These are phyloP conservation scores for Sodiomyces alkalinus DNA, from an alignment of 2,329 filamentous ascomycete genomes.

Conservation along the genomic window DNA sequence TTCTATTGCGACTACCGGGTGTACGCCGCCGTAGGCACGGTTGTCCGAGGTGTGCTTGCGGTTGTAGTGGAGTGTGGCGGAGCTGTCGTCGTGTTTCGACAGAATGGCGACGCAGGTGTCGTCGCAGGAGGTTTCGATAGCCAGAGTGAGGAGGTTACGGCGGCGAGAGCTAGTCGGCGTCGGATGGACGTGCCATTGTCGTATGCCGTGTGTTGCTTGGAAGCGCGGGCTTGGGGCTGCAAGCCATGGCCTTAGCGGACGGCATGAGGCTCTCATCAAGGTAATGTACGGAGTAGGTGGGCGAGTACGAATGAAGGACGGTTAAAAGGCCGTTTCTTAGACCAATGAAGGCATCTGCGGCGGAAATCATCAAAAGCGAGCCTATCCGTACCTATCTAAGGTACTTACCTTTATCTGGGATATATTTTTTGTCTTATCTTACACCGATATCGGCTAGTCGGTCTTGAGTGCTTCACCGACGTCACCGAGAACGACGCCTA, in stretches of 20 bases:
- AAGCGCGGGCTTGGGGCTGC: not conserved
- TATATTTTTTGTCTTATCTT: no score
- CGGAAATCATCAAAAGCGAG: no score
- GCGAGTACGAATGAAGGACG: not conserved
- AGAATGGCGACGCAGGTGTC: conserved; percentile 83
- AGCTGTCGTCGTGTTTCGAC: conserved; percentile 29
- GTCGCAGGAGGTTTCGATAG: conserved; percentile 79
- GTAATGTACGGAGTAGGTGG: not conserved
- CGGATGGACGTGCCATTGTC: not conserved
- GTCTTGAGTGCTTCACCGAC: no score
- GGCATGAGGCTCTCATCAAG: not conserved
- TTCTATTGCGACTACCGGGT: conserved; percentile 59
- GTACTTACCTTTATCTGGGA: no score
- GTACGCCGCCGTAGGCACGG: conserved; percentile 58
- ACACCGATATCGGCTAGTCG: no score
- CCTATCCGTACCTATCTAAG: no score
- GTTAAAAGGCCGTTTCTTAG: not conserved
- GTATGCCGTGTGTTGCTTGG: no score
- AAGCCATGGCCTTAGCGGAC: not conserved
- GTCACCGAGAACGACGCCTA: no score
- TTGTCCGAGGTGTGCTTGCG: conserved; percentile 72
- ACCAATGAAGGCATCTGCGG: no score
- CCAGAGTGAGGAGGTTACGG: conserved; percentile 39
- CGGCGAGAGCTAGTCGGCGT: not conserved
- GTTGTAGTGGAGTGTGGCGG: conserved; percentile 58